phyloP scores from a whole-genome alignment of 345 rosid genomes.

The Excoecaria cochinchinensis region DNA sequence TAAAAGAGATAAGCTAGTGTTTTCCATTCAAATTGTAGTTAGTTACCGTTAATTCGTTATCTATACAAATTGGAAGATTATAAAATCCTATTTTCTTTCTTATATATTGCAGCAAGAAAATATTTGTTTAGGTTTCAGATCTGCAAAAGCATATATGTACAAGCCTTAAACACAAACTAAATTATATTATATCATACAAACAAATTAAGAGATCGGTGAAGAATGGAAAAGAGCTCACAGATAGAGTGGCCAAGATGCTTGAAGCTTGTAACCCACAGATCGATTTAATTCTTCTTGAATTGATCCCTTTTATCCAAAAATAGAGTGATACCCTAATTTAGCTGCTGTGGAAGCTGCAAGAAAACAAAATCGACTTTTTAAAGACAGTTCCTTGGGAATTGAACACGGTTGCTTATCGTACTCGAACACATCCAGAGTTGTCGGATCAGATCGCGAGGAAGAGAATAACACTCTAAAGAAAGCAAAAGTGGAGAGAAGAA shows the following conservation, averaged over 20 bases:
- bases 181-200: background rate
- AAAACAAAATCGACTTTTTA: background rate
- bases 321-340: slow-evolving; percentile 4
- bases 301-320: slow-evolving; percentile 12
- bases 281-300: slow-evolving; percentile 22
- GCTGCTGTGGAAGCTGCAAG: slow-evolving; percentile 12
- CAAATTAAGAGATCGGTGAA: slow-evolving; percentile 5
- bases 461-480: background rate
- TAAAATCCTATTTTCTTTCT: background rate
- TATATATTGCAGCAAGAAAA: background rate
- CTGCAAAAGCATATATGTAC: background rate
- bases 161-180: background rate
- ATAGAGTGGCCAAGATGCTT: slow-evolving; percentile 30
- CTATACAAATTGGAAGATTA: background rate
- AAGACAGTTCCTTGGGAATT: slow-evolving; percentile 36
- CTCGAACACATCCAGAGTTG: slow-evolving; percentile 15
- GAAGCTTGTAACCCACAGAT: slow-evolving; percentile 29
- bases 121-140: slow-evolving; percentile 4
- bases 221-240: slow-evolving; percentile 27
- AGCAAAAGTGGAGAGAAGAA: slow-evolving; percentile 26
- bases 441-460: slow-evolving; percentile 53
- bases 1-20: background rate
- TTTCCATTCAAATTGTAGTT: background rate
- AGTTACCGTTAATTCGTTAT: background rate
- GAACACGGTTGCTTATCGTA: slow-evolving; percentile 20